A percentile compares a stretch with the other conserved stretches of the same genome.
These are phyloP conservation scores for Apiospora rasikravindrae DNA, from an alignment of 2,329 filamentous ascomycete genomes.

Conservation along the genomic window DNA sequence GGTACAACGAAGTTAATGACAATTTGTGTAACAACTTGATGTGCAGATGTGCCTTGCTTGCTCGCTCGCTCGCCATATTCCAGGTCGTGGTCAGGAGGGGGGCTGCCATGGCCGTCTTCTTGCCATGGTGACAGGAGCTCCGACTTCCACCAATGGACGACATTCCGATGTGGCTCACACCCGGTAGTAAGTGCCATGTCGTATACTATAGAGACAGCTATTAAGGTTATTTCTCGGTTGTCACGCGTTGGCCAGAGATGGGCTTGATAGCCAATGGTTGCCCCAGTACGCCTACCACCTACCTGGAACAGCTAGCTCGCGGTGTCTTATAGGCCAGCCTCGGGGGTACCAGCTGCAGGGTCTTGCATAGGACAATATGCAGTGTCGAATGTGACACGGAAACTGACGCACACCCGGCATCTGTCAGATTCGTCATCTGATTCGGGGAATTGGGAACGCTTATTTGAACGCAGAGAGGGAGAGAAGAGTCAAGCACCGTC, in stretches of 20 bases:
- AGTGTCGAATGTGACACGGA: neutral
- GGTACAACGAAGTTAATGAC: constrained; percentile 26
- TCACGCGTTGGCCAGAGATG: neutral
- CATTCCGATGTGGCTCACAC: neutral
- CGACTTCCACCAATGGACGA: neutral
- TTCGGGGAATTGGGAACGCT: neutral
- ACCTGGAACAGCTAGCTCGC: constrained; percentile 19
- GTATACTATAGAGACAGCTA: too few species aligned
- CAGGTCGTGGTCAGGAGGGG: too few species aligned
- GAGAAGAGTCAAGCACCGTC: too few species aligned
- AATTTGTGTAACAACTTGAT: neutral
- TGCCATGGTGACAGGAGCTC: neutral
- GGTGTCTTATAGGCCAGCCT: constrained; percentile 12
- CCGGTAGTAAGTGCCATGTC: too few species aligned
- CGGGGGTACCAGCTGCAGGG: neutral
- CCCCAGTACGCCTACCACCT: constrained; percentile 19
- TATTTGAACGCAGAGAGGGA: neutral
- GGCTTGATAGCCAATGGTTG: neutral
- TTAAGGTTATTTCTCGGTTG: too few species aligned
- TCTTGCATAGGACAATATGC: neutral
- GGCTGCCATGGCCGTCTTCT: too few species aligned
- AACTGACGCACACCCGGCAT: neutral
- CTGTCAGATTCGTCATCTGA: neutral
- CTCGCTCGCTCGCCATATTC: too few species aligned
- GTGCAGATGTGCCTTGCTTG: neutral